Percentiles rank a stretch among this genome's conserved stretches.
Evolutionary conservation across 139 green algal genomes (phyloP).

Genomic region (Picochlorum sp.): DNA sequence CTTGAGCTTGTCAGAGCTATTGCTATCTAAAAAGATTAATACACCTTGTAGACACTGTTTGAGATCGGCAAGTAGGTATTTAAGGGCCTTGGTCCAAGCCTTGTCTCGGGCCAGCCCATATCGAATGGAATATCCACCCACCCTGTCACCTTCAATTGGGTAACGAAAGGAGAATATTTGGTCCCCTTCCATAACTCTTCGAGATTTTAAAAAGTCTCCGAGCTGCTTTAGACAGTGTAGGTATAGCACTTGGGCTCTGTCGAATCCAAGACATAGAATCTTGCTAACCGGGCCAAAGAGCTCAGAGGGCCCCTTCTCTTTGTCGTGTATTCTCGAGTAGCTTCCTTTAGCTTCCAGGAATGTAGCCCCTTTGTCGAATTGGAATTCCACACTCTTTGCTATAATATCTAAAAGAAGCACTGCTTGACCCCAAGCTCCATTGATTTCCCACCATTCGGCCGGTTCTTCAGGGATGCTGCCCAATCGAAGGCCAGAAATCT

Average conservation of each 20-base stretch:
- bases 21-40: background rate
- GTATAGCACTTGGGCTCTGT: constrained; percentile 70
- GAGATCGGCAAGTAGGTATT: constrained; percentile 77
- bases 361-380: constrained; percentile 33
- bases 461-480: constrained; percentile 51
- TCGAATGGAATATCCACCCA: constrained; percentile 72
- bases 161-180: constrained; percentile 70
- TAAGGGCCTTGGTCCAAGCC: constrained; percentile 89
- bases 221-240: constrained; percentile 80
- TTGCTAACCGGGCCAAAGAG: constrained; percentile 85
- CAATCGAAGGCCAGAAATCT: constrained; percentile 78
- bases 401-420: constrained; percentile 89
- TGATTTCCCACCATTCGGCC: constrained; percentile 97
- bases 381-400: constrained; percentile 25
- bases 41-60: constrained; percentile 26
- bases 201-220: constrained; percentile 39
- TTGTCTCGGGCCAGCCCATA: constrained; percentile 71
- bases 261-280: constrained; percentile 70
- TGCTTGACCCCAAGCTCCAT: constrained; percentile 88
- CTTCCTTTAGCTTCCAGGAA: constrained; percentile 75
- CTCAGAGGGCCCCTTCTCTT: constrained; percentile 38
- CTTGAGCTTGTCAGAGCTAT: background rate
- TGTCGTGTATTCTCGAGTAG: constrained; percentile 70
- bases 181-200: background rate
- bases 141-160: constrained; percentile 73